Base-by-base conservation (phyloP, 306 rosid species). In the Cicer cuneatum region DNA sequence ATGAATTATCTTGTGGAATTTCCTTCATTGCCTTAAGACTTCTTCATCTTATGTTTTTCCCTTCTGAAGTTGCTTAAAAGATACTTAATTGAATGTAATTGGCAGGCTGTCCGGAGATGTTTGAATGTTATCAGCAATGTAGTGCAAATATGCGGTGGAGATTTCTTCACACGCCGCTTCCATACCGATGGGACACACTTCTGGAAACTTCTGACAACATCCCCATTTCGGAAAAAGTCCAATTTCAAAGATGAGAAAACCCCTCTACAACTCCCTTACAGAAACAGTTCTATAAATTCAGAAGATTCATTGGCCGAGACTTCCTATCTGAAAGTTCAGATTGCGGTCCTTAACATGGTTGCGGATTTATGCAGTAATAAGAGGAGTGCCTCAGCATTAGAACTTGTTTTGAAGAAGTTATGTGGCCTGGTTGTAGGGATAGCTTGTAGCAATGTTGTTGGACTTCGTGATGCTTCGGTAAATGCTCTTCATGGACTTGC, bases 101-200 rank as follows among this genome's bases (percentile, higher is more conserved):
- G 39, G 49, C 83, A 94, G 97, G 95, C 83, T 86, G 88, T 83
- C 14, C 81, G 90, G 81, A 88, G 89, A 84, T 94, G 96, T 77
- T 75, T 84, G 77, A 82, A 77, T 19, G 87, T 86, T 59, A 75
- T 88, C 73, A 87, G 86, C 88, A 85, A 51, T 16, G 72, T 81
- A 5, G 92, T 90, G 66, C 86, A 86, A 85, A 76, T 90, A 51
- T 83, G 90, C 21, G 96, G 97, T 10, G 98, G 96, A 53, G 87
- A 88, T 81, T 94, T 91, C 90, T 94, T 94, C 82, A 80, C 93
- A 5, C 97, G 97, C 2, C 97, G 95, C 38, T 86, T 94, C 85
- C 83, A 75, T 12, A 87, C 91, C 5, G 95, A 90, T 7, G 98
- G 96, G 56, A 37, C 56, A 71, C 93, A 86, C 88, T 83, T 93